Evolutionary conservation across 163 green algal genomes (phyloP), one percentile per base, ranked within the genome.

Genomic region (Scenedesmus sp.): DNA sequence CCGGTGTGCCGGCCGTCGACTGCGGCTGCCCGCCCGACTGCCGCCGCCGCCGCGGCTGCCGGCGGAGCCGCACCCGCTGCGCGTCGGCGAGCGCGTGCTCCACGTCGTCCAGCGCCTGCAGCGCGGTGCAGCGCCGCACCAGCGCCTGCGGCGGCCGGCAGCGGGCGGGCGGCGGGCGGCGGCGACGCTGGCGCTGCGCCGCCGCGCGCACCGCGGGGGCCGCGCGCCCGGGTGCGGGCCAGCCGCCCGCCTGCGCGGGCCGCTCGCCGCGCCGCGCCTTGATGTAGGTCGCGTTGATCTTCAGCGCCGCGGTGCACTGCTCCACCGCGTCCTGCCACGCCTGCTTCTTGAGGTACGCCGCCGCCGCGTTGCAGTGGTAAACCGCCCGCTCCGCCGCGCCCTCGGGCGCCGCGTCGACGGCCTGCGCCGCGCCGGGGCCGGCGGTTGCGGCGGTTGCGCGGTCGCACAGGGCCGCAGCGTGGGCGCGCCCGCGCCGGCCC

Each of bases 21-120:
- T n/a, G n/a, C n/a, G n/a, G n/a, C n/a, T n/a, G n/a, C n/a, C n/a
- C n/a, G n/a, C n/a, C n/a, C n/a, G n/a, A n/a, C n/a, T n/a, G n/a
- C n/a, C n/a, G n/a, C n/a, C n/a, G n/a, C n/a, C n/a, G n/a, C n/a
- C n/a, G n/a, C n/a, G n/a, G n/a, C n/a, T n/a, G n/a, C n/a, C n/a
- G n/a, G n/a, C 39, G 28, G 7, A 36, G 15, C 3, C 62, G 17
- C 71, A 92, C 92, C 85, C 91, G 90, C 24, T 89, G 58, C 2
- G 83, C 83, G 72, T 97, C 93, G 26, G 72, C 48, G 26, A 98
- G 83, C 2, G 93, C 94, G 22, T 85, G 80, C 51, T 98, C 92
- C 54, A 94, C 63, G 34, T 98, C 90, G 14, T 96, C 91, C 53
- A 97, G 76, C 60, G 84, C 62, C 75, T 97, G 89, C 70, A 93